Conservation (phyloP, 2,329 filamentous ascomycete genomes). For the Penicillium sp. region DNA sequence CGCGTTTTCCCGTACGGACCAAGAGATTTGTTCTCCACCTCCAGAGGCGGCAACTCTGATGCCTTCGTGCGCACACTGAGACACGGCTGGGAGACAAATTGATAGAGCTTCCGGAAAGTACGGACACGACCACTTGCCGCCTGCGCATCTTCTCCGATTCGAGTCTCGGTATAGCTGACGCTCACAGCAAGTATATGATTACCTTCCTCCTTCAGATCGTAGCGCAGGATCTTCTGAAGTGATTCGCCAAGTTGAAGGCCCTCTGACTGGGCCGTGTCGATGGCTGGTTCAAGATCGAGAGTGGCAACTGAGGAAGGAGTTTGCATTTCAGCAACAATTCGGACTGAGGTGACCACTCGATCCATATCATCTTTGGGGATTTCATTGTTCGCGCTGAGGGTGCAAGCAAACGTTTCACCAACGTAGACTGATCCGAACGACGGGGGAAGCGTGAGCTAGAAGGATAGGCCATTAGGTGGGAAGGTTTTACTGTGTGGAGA, state of each 20-base stretch:
- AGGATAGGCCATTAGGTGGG: conserved; percentile 10
- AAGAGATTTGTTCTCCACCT: conserved; percentile 41
- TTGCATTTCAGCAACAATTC: conserved; percentile 90
- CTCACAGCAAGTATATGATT: conserved; percentile 90
- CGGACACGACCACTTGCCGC: conserved; percentile 59
- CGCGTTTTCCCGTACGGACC: conserved; percentile 41
- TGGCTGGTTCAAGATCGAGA: conserved; percentile 49
- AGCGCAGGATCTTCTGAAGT: conserved; percentile 73
- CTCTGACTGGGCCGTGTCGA: conserved; percentile 43
- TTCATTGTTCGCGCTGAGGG: conserved; percentile 93
- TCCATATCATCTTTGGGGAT: conserved; percentile 38
- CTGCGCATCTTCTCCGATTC: conserved; percentile 41
- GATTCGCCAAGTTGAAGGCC: conserved; percentile 51
- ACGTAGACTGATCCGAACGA: conserved; percentile 94
- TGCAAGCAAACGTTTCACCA: conserved; percentile 90
- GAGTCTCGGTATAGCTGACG: conserved; percentile 86
- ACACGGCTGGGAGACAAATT: conserved; percentile 87
- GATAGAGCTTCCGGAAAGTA: conserved; percentile 91
- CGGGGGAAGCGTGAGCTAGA: conserved; percentile 70
- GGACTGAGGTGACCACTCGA: conserved; percentile 63
- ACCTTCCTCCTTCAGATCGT: conserved; percentile 89
- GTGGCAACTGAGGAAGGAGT: conserved; percentile 69
- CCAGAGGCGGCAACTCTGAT: conserved; percentile 52
- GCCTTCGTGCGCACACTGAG: conserved; percentile 88
- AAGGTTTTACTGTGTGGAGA: neutral